Conservation (phyloP, 768 basidiomycete species). For the Calocybe gangraenosa region DNA sequence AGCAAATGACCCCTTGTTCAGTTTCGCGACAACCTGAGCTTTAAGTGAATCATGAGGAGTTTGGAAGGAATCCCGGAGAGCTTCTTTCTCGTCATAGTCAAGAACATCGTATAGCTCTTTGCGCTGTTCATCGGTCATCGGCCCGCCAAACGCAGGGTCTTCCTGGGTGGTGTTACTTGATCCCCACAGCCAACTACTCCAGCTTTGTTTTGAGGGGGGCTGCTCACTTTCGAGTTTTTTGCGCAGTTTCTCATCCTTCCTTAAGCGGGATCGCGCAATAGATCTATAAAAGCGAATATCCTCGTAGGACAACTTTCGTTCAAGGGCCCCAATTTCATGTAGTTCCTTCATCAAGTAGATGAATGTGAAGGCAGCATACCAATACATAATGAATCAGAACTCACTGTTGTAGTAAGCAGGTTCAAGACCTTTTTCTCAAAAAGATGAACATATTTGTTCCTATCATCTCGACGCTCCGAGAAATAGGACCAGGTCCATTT, state of each 20-base stretch:
- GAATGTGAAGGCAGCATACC: background rate
- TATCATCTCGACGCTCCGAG: conserved; percentile 80
- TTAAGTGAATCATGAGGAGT: conserved; percentile 78
- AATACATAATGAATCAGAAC: conserved; percentile 18
- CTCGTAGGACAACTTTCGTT: conserved; percentile 84
- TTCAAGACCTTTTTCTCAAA: conserved; percentile 73
- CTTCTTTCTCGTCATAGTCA: conserved; percentile 87
- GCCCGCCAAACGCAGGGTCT: conserved; percentile 54
- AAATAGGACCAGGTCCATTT: conserved; percentile 95
- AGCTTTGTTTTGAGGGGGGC: conserved; percentile 49
- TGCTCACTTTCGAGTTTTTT: conserved; percentile 68
- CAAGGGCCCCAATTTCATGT: conserved; percentile 56
- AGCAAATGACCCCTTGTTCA: conserved; percentile 85
- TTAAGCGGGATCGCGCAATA: conserved; percentile 82
- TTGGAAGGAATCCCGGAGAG: conserved; percentile 65
- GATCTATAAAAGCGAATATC: conserved; percentile 97
- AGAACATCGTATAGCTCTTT: conserved; percentile 86
- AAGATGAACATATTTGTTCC: conserved; percentile 77
- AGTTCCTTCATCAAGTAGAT: conserved; percentile 39
- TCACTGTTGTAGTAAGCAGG: conserved; percentile 50
- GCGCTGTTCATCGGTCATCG: conserved; percentile 88
- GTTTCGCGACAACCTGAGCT: conserved; percentile 65
- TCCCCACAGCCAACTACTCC: conserved; percentile 84
- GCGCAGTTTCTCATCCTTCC: conserved; percentile 76
- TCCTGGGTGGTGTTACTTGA: conserved; percentile 35